phyloP scores from a whole-genome alignment of 345 rosid genomes.

The Lagerstroemia speciosa region DNA sequence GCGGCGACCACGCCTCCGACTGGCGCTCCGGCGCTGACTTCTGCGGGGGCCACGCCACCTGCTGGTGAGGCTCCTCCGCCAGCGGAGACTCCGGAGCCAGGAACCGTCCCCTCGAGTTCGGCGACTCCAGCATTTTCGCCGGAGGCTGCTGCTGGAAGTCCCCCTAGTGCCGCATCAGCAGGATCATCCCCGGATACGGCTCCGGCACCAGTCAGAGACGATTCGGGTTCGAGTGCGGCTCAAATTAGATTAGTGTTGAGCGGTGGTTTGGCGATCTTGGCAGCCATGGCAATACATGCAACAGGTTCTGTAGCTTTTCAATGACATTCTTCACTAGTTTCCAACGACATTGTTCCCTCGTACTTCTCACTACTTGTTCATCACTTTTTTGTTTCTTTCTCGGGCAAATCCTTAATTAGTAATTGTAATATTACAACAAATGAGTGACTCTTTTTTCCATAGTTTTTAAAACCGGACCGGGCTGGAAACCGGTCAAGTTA shows the following conservation, averaged over 20 bases:
- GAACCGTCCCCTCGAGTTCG: slow-evolving; percentile 24
- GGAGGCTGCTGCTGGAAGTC: slow-evolving; percentile 7
- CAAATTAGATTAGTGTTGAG: slow-evolving; percentile 1
- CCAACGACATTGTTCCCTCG: neutral
- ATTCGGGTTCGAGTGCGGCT: slow-evolving; percentile 19
- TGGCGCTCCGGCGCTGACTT: slow-evolving; percentile 17
- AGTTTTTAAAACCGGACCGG: too few relatives aligned
- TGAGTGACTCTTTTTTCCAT: too few relatives aligned
- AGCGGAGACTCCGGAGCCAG: slow-evolving; percentile 12
- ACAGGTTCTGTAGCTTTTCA: neutral
- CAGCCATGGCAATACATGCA: slow-evolving; percentile 3
- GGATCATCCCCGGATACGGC: slow-evolving; percentile 19
- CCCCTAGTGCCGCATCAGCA: slow-evolving; percentile 4
- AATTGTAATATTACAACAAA: too few relatives aligned
- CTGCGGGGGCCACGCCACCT: slow-evolving; percentile 12
- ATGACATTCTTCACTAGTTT: neutral
- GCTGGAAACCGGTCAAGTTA: too few relatives aligned
- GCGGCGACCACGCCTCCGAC: slow-evolving; percentile 5
- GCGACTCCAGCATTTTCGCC: slow-evolving; percentile 26
- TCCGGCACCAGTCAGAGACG: slow-evolving; percentile 18
- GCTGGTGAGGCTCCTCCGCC: slow-evolving; percentile 14
- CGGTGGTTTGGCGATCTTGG: slow-evolving; percentile 9
- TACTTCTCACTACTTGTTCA: too few relatives aligned
- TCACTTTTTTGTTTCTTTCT: too few relatives aligned
- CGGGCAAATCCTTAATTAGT: too few relatives aligned